Conservation (phyloP, 2,329 filamentous ascomycete genomes). For the Aureobasidium sp. region DNA sequence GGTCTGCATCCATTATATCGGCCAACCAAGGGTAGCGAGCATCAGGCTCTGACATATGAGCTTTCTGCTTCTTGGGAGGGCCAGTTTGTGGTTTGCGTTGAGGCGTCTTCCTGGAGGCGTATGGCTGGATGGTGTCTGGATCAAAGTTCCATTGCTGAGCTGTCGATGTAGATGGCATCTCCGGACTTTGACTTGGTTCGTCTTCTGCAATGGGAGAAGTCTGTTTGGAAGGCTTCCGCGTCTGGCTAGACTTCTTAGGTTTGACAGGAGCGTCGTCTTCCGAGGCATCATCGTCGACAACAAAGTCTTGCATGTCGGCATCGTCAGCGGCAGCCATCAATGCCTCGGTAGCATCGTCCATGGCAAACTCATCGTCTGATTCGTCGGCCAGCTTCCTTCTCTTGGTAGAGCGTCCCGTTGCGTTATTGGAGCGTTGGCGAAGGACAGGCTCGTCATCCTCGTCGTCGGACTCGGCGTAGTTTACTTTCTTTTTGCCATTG, state of each 20-base stretch:
- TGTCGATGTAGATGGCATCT: conserved; percentile 55
- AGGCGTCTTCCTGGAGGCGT: conserved; percentile 18
- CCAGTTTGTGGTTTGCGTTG: conserved; percentile 24
- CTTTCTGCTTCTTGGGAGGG: conserved; percentile 48
- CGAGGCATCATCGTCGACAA: conserved; percentile 71
- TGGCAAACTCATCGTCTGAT: conserved; percentile 62
- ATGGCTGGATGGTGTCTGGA: conserved; percentile 48
- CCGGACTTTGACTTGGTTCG: conserved; percentile 29
- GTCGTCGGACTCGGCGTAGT: conserved; percentile 78
- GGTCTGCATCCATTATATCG: conserved; percentile 74
- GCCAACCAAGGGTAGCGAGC: conserved; percentile 86
- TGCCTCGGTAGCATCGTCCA: conserved; percentile 48
- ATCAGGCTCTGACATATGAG: conserved; percentile 73
- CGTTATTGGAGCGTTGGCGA: conserved; percentile 41
- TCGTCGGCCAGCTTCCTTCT: conserved; percentile 53
- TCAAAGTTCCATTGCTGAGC: conserved; percentile 72
- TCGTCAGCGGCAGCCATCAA: conserved; percentile 53
- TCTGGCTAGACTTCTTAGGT: conserved; percentile 48
- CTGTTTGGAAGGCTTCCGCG: conserved; percentile 41
- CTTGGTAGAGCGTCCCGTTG: conserved; percentile 43
- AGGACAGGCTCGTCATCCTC: conserved; percentile 68
- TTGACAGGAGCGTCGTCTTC: conserved; percentile 65
- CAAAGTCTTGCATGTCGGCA: conserved; percentile 75
- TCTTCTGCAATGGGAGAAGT: conserved; percentile 36
- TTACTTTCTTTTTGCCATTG: conserved; percentile 65